Percentiles rank a stretch among this genome's conserved stretches.
phyloP scores from a whole-genome alignment of 2,329 filamentous ascomycete species.

The Sclerotinia trifoliorum region DNA sequence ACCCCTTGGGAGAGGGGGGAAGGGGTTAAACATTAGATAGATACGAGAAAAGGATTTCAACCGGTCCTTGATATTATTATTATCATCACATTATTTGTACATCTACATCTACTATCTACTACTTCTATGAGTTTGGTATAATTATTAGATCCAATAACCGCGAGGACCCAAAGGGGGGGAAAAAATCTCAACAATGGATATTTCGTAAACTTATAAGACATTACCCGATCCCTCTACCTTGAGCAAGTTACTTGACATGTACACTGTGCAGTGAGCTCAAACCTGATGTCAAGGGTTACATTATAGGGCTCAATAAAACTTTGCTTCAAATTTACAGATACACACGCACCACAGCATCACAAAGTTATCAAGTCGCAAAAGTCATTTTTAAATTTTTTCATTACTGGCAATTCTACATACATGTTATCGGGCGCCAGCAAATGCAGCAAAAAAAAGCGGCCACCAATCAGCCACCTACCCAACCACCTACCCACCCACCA shows the following conservation, averaged over 20 bases:
- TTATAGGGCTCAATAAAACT: neutral
- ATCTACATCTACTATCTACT: too few species aligned
- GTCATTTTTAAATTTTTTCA: neutral
- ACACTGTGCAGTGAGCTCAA: neutral
- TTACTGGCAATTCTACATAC: constrained; percentile 15
- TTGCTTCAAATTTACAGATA: neutral
- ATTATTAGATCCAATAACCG: too few species aligned
- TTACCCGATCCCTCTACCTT: neutral
- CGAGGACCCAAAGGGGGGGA: too few species aligned
- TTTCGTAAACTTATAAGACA: neutral
- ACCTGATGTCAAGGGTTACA: too few species aligned
- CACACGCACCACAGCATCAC: neutral
- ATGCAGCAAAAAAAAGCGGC: constrained; percentile 11
- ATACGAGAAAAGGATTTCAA: constrained; percentile 7
- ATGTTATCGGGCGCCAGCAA: constrained; percentile 2
- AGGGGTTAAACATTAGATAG: neutral
- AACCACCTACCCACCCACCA: neutral
- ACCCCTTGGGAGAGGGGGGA: too few species aligned
- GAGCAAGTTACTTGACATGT: too few species aligned
- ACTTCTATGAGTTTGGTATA: too few species aligned
- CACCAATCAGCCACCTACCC: neutral
- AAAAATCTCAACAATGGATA: too few species aligned
- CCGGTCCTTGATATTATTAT: too few species aligned
- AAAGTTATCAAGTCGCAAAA: neutral
- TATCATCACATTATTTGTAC: too few species aligned